Evolutionary conservation across 2,329 filamentous ascomycete genomes (phyloP), one percentile per base, ranked within the genome.

Genomic region (Fusarium veterinarium): DNA sequence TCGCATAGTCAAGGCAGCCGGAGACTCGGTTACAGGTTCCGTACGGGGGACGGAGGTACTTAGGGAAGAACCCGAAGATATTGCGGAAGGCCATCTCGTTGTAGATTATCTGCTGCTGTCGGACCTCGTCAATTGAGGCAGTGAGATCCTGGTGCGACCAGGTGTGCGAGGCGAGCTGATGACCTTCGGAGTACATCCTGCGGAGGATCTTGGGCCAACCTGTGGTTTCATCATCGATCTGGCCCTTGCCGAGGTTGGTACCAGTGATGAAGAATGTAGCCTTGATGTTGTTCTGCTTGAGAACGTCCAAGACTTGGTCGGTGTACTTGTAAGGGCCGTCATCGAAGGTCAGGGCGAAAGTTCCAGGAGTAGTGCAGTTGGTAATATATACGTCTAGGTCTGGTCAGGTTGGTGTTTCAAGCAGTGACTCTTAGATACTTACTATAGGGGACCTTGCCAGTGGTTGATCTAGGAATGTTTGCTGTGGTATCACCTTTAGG

Each of bases 291-390:
- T 78, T 72, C 4, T 75, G 48, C 16, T 78, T 74, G 9, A 84
- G 75, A 2, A 80, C 60, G 59, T 84, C 79, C 20, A 87, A 80
- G 7, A 87, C 72, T 23, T 77, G 73, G 2, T 69, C 61, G 1
- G 85, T 87, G 69, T 81, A 85, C 9, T 71, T 65, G 62, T 79
- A 85, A 3, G 85, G 85, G 0, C 84, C 84, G 46, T 86, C 85
- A 68, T 86, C 85, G 69, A 82, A 86, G 4, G 84, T 86, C 31
- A 87, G 76, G 0, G 85, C 84, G 25, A 84, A 76, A 23, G 77
- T 80, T 8, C 79, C 81, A 1, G 79, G 77, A 19, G 64, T 64
- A 9, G 73, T 78, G 62, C 81, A 83, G 5, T 72, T 79, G 3
- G 77, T 84, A 45, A 83, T 81, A 37, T 76, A 74, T 6, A 71